Evolutionary conservation across 2,329 filamentous ascomycete genomes (phyloP).

Genomic region (Penicillium sp.): DNA sequence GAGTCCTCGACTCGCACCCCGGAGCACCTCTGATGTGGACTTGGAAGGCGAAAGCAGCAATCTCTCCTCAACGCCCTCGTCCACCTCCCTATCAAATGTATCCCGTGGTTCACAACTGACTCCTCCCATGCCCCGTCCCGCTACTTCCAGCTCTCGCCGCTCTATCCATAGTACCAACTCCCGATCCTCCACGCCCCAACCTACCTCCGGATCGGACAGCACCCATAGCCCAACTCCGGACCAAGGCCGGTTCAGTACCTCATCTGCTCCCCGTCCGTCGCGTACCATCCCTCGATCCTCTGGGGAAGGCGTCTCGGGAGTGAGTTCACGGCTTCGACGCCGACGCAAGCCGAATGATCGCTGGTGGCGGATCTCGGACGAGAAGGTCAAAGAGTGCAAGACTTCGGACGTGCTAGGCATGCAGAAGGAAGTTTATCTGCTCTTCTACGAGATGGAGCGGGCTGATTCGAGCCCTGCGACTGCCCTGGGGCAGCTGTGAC

Average conservation of each 20-base stretch:
- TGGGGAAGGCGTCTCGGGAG: slow-evolving; percentile 24
- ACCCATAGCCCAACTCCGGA: slow-evolving; percentile 34
- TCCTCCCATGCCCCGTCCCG: slow-evolving; percentile 30
- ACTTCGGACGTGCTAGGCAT: slow-evolving; percentile 88
- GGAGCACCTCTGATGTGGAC: slow-evolving; percentile 37
- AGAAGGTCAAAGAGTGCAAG: slow-evolving; percentile 93
- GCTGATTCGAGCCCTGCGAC: slow-evolving; percentile 21
- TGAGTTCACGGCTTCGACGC: slow-evolving; percentile 54
- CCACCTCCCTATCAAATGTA: slow-evolving; percentile 38
- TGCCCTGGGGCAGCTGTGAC: slow-evolving; percentile 6
- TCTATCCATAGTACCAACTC: slow-evolving; percentile 40
- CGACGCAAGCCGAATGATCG: slow-evolving; percentile 68
- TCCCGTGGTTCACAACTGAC: slow-evolving; percentile 29
- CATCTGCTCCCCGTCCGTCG: slow-evolving; percentile 30
- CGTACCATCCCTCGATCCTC: slow-evolving; percentile 33
- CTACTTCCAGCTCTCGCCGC: slow-evolving; percentile 38
- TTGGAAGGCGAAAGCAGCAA: slow-evolving; percentile 31
- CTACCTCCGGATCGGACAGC: slow-evolving; percentile 28
- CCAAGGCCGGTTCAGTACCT: slow-evolving; percentile 31
- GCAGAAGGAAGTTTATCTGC: slow-evolving; percentile 92
- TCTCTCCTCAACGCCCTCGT: slow-evolving; percentile 40
- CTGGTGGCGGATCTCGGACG: slow-evolving; percentile 98
- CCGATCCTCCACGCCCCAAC: slow-evolving; percentile 34
- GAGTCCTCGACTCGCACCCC: slow-evolving; percentile 52
- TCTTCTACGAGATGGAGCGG: slow-evolving; percentile 90